These are phyloP conservation scores for Crucibulum laeve DNA, from an alignment of 768 basidiomycete genomes.

Conservation along the genomic window DNA sequence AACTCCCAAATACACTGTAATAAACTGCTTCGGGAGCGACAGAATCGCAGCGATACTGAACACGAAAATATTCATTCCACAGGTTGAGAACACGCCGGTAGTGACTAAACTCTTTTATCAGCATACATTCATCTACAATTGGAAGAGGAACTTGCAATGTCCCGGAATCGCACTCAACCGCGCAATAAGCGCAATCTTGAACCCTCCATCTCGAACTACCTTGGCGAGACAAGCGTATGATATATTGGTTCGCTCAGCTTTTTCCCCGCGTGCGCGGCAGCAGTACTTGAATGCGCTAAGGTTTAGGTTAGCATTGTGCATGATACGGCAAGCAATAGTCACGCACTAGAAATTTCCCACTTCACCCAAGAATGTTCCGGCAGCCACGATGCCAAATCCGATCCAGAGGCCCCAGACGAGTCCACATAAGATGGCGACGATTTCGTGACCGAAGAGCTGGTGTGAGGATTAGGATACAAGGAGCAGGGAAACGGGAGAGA, in stretches of 20 bases:
- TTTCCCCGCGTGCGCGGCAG: slow-evolving; percentile 71
- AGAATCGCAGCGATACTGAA: slow-evolving; percentile 79
- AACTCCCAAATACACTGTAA: slow-evolving; percentile 89
- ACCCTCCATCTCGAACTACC: slow-evolving; percentile 84
- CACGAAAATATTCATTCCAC: slow-evolving; percentile 78
- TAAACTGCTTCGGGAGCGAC: slow-evolving; percentile 86
- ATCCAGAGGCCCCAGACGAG: slow-evolving; percentile 86
- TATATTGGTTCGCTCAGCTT: slow-evolving; percentile 56
- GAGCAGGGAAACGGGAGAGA: not conserved
- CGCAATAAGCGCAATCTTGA: slow-evolving; percentile 75
- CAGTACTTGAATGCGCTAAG: slow-evolving; percentile 78
- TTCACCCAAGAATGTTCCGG: slow-evolving; percentile 83
- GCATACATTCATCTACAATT: not conserved
- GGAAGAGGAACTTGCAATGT: slow-evolving; percentile 55
- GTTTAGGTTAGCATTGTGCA: slow-evolving; percentile 1
- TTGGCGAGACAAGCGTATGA: slow-evolving; percentile 58
- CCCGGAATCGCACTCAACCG: slow-evolving; percentile 82
- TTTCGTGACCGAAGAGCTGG: slow-evolving; percentile 89
- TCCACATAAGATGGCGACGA: slow-evolving; percentile 83
- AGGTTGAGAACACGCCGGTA: slow-evolving; percentile 83
- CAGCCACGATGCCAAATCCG: slow-evolving; percentile 84
- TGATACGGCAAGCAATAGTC: not conserved
- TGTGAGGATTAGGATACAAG: slow-evolving; percentile 1
- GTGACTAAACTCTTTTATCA: slow-evolving; percentile 51
- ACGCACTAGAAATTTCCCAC: slow-evolving; percentile 83